Conservation (phyloP, 805 yeast species). For the Candida yuanshanica region DNA sequence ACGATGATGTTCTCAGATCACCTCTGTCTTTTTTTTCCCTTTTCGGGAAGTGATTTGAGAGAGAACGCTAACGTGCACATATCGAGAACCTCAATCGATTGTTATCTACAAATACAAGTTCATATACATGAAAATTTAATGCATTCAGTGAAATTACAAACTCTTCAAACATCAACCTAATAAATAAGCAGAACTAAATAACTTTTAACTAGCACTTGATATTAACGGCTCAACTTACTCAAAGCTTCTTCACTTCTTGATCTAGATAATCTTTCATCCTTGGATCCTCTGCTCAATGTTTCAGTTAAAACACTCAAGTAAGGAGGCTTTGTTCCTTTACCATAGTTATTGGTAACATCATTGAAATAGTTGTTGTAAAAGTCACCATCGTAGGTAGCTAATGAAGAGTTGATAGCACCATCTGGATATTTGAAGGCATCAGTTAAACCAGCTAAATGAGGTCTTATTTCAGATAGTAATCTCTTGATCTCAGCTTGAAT, state of each 20-base stretch:
- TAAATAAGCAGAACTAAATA: not conserved
- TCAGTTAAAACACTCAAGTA: conserved; percentile 36
- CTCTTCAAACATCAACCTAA: no score
- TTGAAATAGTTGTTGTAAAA: conserved; percentile 75
- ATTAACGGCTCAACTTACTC: conserved; percentile 22
- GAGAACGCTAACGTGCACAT: no score
- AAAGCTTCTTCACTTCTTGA: conserved; percentile 26
- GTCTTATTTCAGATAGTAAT: conserved; percentile 48
- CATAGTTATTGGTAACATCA: conserved; percentile 46
- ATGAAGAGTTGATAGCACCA: conserved; percentile 72
- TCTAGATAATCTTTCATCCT: conserved; percentile 30
- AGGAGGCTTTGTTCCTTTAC: conserved; percentile 44
- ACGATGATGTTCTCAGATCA: no score
- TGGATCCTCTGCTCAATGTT: conserved; percentile 34
- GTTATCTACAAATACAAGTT: no score
- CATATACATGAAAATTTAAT: no score
- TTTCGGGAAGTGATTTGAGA: no score
- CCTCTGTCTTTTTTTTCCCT: no score
- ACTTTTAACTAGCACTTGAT: no score
- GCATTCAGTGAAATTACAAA: no score
- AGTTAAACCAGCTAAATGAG: conserved; percentile 69
- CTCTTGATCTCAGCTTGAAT: conserved; percentile 39
- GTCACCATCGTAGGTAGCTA: conserved; percentile 79
- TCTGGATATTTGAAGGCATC: conserved; percentile 83
- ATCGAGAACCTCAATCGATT: no score